Evolutionary conservation across 768 basidiomycete genomes (phyloP), one percentile per base, ranked within the genome.

Genomic region (Trichaptum fuscoviolaceum): DNA sequence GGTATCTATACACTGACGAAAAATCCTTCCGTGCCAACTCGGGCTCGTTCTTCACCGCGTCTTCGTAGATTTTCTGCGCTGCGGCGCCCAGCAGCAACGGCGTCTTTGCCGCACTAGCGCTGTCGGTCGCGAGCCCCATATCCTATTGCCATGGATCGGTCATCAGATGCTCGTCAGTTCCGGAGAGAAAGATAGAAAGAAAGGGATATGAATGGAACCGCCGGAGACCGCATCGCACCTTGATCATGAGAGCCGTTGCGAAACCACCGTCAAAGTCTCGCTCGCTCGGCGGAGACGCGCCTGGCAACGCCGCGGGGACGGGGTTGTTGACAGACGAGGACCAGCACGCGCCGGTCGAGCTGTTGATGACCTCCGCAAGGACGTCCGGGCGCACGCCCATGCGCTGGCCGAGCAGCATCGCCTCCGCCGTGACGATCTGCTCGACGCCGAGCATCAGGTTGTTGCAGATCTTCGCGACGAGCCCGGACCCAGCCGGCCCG

Each of bases 391-490:
- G 83, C 65, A 96, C 77, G 2, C 94, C 95, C n/a, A 96, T 78
- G 66, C 84, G 87, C 75, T 87, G 83, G 3, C 95, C 95, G 10
- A 96, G 82, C 5, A 95, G 77, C 94, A 96, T 96, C 3, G 90
- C 93, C 76, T 96, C 95, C n/a, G 84, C 90, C 0, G 92, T 85
- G 18, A 88, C 91, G 64, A 93, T 86, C 76, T 95, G 93, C 71
- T 95, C 83, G 2, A 92, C 89, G 3, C 90, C 91, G 57, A 92
- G 78, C 26, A 91, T 80, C 30, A 89, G 83, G 75, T 96, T 96
- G 77, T 95, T 96, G 78, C 92, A 94, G 42, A 96, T 93, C 79
- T 96, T 96, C 1, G 93, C 93, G 0, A 86, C 93, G 10, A 96
- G 78, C 0, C 94, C 94, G 2, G 90, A 82, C 12, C 94, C 92